A percentile compares a stretch with the other conserved stretches of the same genome.
phyloP scores from a whole-genome alignment of 169 alveolate genomes.

The Eimeria necatrix region DNA sequence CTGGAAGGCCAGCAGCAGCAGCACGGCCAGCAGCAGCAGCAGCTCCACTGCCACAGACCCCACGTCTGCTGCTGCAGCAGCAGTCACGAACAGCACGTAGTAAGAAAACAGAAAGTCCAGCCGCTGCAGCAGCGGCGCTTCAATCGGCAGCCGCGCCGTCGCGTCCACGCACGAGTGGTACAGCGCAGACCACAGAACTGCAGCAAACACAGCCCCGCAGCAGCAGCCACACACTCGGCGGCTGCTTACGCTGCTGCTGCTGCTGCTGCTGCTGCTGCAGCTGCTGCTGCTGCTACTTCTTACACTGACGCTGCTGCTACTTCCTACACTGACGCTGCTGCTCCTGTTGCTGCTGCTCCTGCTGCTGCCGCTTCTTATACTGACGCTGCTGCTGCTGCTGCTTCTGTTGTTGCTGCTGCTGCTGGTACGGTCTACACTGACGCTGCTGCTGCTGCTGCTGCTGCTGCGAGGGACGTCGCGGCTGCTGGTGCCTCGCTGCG shows the following conservation, averaged over 20 bases:
- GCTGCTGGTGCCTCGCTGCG: too few species aligned
- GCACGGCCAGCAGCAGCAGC: not conserved
- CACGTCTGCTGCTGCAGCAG: not conserved
- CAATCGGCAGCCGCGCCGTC: not conserved
- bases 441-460: too few species aligned
- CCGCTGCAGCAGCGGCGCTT: slow-evolving; percentile 19
- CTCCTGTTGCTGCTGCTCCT: too few species aligned
- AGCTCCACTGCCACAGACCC: slow-evolving; percentile 12
- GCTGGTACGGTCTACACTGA: too few species aligned
- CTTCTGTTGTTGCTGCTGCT: not conserved
- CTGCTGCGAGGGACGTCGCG: too few species aligned
- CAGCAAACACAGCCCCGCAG: not conserved
- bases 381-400: not conserved
- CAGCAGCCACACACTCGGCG: not conserved
- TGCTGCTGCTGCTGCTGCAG: too few species aligned
- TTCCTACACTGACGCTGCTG: too few species aligned
- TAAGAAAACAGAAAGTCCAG: slow-evolving; percentile 31
- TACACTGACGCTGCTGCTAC: too few species aligned
- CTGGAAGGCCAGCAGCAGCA: not conserved
- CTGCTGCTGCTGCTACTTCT: too few species aligned
- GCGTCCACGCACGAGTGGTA: slow-evolving; percentile 44
- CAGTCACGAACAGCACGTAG: slow-evolving; percentile 18
- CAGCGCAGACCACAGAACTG: slow-evolving; percentile 27
- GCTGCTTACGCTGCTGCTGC: not conserved
- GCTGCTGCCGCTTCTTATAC: not conserved